Conservation (phyloP, 2,329 filamentous ascomycete species). For the Chrysoporthe puriensis region DNA sequence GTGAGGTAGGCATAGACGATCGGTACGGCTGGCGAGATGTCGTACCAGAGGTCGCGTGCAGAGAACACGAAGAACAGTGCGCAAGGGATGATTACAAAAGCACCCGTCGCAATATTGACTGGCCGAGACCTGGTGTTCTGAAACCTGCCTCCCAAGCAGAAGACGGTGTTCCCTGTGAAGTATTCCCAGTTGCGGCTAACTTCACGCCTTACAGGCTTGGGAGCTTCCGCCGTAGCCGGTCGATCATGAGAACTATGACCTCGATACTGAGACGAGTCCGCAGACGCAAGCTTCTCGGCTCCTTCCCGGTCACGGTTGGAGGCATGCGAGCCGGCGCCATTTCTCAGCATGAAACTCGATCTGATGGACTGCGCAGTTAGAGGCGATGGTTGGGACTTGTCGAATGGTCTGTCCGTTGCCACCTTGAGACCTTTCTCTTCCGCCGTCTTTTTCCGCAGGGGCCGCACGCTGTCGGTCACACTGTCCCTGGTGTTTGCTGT, state of each 20-base stretch:
- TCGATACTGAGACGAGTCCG: conserved; percentile 69
- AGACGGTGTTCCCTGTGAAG: conserved; percentile 90
- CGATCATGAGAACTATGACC: conserved; percentile 10
- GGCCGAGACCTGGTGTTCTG: conserved; percentile 88
- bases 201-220: conserved; percentile 41
- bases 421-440: conserved; percentile 53
- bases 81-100: conserved; percentile 78
- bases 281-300: conserved; percentile 83
- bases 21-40: conserved; percentile 86
- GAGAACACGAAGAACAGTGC: conserved; percentile 85
- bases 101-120: conserved; percentile 84
- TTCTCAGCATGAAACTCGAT: conserved; percentile 70
- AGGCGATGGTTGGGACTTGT: conserved; percentile 61
- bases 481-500: conserved; percentile 78
- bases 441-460: conserved; percentile 60
- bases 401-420: conserved; percentile 61
- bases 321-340: conserved; percentile 51
- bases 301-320: conserved; percentile 64
- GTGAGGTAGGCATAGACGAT: conserved; percentile 91
- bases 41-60: conserved; percentile 81
- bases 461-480: conserved; percentile 76
- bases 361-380: conserved; percentile 76
- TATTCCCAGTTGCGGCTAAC: conserved; percentile 84
- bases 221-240: conserved; percentile 35
- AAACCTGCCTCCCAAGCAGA: conserved; percentile 82